Percentiles rank a stretch among this genome's conserved stretches.
Conservation (phyloP, 1,284 basidiomycete species). For the Pseudomicrostroma phylloplanum region DNA sequence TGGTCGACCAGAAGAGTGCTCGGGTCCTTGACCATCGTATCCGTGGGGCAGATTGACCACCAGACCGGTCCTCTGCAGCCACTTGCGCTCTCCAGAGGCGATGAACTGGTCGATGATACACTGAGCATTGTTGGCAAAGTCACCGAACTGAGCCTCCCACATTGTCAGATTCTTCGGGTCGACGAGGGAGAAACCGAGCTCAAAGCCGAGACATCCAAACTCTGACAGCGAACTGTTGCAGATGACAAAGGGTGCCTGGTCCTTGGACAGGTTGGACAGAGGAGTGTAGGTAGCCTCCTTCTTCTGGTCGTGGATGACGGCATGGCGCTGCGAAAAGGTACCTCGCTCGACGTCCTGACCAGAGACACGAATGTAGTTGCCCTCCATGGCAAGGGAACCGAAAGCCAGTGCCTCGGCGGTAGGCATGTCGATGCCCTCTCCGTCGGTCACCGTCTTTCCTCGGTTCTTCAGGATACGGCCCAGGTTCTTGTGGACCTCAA, state of each 20-base stretch:
- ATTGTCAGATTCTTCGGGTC: conserved; percentile 88
- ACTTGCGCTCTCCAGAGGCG: conserved; percentile 93
- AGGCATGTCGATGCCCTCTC: conserved; percentile 90
- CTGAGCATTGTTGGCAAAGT: conserved; percentile 74
- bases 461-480: conserved; percentile 82
- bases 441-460: conserved; percentile 83
- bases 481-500: conserved; percentile 86
- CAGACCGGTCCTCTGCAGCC: conserved; percentile 89
- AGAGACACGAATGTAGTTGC: conserved; percentile 87
- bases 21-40: conserved; percentile 97
- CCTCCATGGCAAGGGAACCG: conserved; percentile 84
- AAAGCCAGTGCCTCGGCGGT: conserved; percentile 99
- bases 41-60: conserved; percentile 84
- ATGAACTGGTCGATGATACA: conserved; percentile 99
- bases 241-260: conserved; percentile 84
- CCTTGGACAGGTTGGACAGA: conserved; percentile 76
- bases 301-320: conserved; percentile 90
- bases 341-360: conserved; percentile 99
- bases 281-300: conserved; percentile 86
- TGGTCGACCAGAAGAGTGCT: conserved; percentile 91
- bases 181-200: conserved; percentile 96
- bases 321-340: conserved; percentile 99
- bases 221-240: conserved; percentile 98
- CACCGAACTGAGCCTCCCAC: conserved; percentile 98
- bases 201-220: conserved; percentile 90